Base-by-base conservation (phyloP, 2,329 filamentous ascomycete species). In the Pyricularia pennisetigena region DNA sequence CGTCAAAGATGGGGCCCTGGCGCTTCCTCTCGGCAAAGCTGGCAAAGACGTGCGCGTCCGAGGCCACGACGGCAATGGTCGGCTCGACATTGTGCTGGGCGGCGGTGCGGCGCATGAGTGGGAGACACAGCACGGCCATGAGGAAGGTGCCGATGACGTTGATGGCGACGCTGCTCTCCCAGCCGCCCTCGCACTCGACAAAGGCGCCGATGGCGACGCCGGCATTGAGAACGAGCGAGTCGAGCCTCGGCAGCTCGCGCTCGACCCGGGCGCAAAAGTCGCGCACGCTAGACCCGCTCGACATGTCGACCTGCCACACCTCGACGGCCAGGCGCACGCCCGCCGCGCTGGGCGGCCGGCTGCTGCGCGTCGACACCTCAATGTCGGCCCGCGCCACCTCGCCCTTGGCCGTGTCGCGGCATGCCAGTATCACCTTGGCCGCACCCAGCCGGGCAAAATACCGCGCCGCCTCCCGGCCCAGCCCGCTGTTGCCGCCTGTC, bases 291-390 rank as follows among this genome's bases (percentile, higher is more conserved):
- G 79, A 78, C 71, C 82, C 83, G 23, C 76, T 80, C 16, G 71
- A 72, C 71, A 86, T 78, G 71, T 87, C 84, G 4, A 87, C 71
- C 12, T 76, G 68, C 83, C 83, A 86, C 14, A 85, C 82, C 62
- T 85, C 76, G 35, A 84, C 74, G 3, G 69, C 72, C 10, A 41
- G 32, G 63, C 23, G 28, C 28, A 23, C 63, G n/a, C 68, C 74
- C 57, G 30, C 69, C 28, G 26, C 69, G 64, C 68, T 66, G 28
- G 26, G 70, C 5, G 69, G 35, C n/a, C 61, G 59, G 9, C 54
- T 23, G 32, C n/a, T 20, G 8, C 32, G 24, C 14, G 76, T 74
- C 24, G 74, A 72, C 0, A 69, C 68, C 32, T 74, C 74, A 63
- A 84, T 79, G 57, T 76, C 74, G 2, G 71, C 66, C 24, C 77